Evolutionary conservation across 1,284 basidiomycete species (phyloP).

Genomic region (Sporisorium exsertum): DNA sequence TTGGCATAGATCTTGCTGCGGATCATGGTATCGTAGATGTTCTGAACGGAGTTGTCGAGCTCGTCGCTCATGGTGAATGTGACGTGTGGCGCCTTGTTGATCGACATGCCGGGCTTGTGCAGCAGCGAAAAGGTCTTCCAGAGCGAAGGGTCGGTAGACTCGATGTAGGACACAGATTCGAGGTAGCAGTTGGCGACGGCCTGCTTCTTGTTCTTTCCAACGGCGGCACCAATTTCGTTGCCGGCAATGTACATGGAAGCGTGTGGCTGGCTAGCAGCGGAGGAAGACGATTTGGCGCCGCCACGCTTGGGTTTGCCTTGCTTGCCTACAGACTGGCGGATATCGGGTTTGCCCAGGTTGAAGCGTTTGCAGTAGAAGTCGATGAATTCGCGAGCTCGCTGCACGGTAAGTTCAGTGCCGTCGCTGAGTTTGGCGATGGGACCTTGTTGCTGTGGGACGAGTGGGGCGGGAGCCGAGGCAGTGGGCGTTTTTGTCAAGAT

Average conservation of each 20-base stretch:
- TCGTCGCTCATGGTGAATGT: constrained; percentile 78
- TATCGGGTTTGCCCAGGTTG: constrained; percentile 82
- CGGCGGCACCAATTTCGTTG: constrained; percentile 82
- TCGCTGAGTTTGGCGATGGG: constrained; percentile 74
- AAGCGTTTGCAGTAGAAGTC: constrained; percentile 91
- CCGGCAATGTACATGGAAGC: constrained; percentile 85
- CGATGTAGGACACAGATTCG: constrained; percentile 87
- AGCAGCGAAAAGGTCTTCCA: constrained; percentile 78
- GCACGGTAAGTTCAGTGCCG: constrained; percentile 77
- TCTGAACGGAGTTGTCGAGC: constrained; percentile 80
- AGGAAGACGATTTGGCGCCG: constrained; percentile 12
- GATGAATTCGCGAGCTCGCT: constrained; percentile 89
- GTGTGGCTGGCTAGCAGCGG: constrained; percentile 74
- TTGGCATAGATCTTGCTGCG: constrained; percentile 67
- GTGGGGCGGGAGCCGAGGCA: constrained; percentile 70
- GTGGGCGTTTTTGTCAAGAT: constrained; percentile 49
- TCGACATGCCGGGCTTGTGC: constrained; percentile 62
- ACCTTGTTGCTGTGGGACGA: constrained; percentile 36
- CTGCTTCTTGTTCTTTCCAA: constrained; percentile 79
- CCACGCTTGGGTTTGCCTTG: constrained; percentile 36
- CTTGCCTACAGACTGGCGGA: constrained; percentile 69
- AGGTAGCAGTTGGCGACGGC: constrained; percentile 83
- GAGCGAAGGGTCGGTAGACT: constrained; percentile 81
- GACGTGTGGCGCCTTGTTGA: constrained; percentile 79
- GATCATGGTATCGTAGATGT: constrained; percentile 77